Evolutionary conservation across 371 early-diverging fungal genomes (phyloP), one percentile per base, ranked within the genome.

Genomic region (Amoeboaphelidium protococcarum): DNA sequence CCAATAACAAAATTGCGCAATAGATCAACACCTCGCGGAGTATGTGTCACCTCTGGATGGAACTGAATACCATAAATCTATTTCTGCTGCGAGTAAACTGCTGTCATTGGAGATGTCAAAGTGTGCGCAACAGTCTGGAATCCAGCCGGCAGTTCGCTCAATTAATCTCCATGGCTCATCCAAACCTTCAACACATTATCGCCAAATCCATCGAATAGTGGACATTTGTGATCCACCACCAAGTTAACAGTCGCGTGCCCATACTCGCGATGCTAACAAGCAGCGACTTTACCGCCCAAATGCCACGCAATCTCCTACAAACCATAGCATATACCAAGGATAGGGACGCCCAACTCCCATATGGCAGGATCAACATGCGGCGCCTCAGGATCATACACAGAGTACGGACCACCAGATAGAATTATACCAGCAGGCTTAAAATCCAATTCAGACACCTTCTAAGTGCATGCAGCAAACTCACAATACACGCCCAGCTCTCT

Each of bases 131-230:
- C 76, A 37, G 80, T 71, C 26, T 60, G 64, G 73, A 90, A 90
- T 46, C 76, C 82, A 13, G 62, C 57, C n/a, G 90, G 88, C 26
- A 76, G 62, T 51, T 64, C 62, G 51, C 76, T 67, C 31, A 94
- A 68, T 61, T 88, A 87, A 68, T 94, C 91, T 53, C 91, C 90
- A 61, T 94, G 95, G 60, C 78, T 78, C 95, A 94, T 94, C 95
- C 95, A 94, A 51, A 88, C 85, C 68, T 75, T 53, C 16, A 16
- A 3, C 44, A 72, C 65, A 25, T 71, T 66, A 40, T 66, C 65
- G 25, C 59, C 66, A 26, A 92, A 54, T 41, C 80, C 83, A 47
- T 72, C 73, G 52, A 92, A 82, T 42, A 92, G 69, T 57, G n/a
- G n/a, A n/a, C n/a, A n/a, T n/a, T 44, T 45, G 27, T 64, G 31